phyloP scores from a whole-genome alignment of 1,284 basidiomycete genomes.

The Anthracocystis setariae region DNA sequence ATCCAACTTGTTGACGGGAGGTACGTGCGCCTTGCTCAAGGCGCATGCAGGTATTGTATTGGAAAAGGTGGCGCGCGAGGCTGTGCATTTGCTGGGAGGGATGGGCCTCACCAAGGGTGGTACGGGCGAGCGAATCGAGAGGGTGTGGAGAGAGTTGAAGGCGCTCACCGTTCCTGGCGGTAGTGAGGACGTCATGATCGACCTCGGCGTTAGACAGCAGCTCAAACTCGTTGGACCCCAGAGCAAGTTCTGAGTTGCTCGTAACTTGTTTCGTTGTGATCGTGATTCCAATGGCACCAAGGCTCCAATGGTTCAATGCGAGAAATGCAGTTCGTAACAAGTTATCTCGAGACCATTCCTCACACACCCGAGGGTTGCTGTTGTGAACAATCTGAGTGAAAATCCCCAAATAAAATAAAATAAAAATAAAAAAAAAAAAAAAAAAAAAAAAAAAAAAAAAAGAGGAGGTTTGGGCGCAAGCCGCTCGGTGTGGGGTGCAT shows the following conservation, averaged over 20 bases:
- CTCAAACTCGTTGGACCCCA: conserved; percentile 50
- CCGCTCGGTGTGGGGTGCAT: too few species aligned
- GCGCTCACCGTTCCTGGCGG: conserved; percentile 54
- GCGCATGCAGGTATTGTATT: conserved; percentile 60
- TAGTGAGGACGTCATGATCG: conserved; percentile 56
- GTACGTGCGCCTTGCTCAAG: conserved; percentile 56
- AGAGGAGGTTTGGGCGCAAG: too few species aligned
- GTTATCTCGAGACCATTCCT: too few species aligned
- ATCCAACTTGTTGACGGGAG: conserved; percentile 52
- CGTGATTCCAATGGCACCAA: too few species aligned
- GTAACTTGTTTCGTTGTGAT: not conserved
- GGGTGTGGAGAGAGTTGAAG: conserved; percentile 58
- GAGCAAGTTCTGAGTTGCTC: conserved; percentile 37
- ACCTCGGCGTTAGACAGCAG: conserved; percentile 57
- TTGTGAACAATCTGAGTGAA: too few species aligned
- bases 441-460: too few species aligned
- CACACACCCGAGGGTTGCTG: too few species aligned
- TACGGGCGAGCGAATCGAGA: conserved; percentile 57
- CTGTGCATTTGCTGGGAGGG: conserved; percentile 54
- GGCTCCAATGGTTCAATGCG: too few species aligned
- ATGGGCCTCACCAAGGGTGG: conserved; percentile 59
- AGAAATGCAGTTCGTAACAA: too few species aligned
- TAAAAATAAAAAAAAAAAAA: too few species aligned
- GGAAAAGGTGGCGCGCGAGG: conserved; percentile 50
- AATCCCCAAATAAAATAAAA: too few species aligned